Base-by-base conservation (phyloP, 768 basidiomycete species). In the Collybia mongolica region DNA sequence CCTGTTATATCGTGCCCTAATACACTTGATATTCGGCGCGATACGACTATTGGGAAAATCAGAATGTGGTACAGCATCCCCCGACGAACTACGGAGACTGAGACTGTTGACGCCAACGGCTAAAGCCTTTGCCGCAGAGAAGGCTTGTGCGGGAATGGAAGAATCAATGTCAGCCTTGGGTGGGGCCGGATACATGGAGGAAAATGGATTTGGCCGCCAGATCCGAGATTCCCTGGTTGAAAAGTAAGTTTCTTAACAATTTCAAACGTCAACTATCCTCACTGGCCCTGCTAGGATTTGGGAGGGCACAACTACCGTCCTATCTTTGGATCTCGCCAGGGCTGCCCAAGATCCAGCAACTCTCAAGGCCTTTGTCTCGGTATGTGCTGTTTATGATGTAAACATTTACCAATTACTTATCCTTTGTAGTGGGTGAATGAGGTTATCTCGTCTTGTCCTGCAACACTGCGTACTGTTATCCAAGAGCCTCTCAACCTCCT, bases 151-250 rank as follows among this genome's bases (percentile, higher is more conserved):
- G 0, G 84, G 80, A 2, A 83, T 90, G 72, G 84, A 87, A 52
- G 84, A 89, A 56, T 79, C 84, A 28, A 90, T 91, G 87, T 70
- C 81, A 26, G 72, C 81, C 5, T 67, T 90, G 2, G 89, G 90
- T 19, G 88, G 88, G 1, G 82, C 84, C 42, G 90, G 90, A 0
- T 92, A 90, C 59, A 91, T 91, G 88, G 85, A 88, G 56, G 90
- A 92, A 65, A 88, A 81, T 49, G 82, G 80, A 1, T 80, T 91
- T 42, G 86, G 82, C 7, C 71, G 81, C 71, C 74, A 79, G 12
- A 85, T 92, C 23, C 70, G 83, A 3, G 89, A 91, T 67, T 73
- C 74, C 2, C 61, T 86, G 6, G 90, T 90, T 11, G 90, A 91
- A 67, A 86, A 83, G 76, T 76, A 53, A 11, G 65, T 58, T 14